Conservation (phyloP, 1,284 basidiomycete species). For the Leccinum huronense region DNA sequence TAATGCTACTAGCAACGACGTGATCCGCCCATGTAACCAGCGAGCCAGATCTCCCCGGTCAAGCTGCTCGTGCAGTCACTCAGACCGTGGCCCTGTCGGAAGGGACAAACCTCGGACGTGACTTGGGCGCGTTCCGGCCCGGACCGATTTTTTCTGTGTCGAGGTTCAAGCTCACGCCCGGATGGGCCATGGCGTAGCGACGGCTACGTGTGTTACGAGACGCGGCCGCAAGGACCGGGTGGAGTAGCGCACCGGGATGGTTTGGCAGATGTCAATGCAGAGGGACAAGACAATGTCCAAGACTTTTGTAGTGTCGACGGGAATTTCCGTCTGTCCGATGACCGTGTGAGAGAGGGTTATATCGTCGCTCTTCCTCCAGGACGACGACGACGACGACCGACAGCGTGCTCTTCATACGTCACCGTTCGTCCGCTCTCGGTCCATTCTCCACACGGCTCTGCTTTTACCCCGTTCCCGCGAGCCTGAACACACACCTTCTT, state of each 20-base stretch:
- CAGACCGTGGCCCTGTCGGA: background rate
- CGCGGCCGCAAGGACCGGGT: background rate
- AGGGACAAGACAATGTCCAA: constrained; percentile 9
- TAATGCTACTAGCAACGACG: background rate
- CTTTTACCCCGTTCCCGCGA: constrained; percentile 11
- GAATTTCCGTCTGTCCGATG: constrained; percentile 21
- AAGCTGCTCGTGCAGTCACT: background rate
- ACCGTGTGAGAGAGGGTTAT: constrained; percentile 19
- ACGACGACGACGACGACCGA: background rate
- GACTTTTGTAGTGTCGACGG: background rate
- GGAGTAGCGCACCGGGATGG: background rate
- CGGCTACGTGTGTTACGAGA: background rate
- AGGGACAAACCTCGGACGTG: background rate
- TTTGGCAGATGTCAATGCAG: background rate
- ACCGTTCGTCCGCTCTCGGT: background rate
- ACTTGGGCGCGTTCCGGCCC: background rate
- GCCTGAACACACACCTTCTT: background rate
- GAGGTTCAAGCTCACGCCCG: background rate
- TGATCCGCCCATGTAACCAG: constrained; percentile 8
- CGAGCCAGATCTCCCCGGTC: background rate
- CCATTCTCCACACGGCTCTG: background rate
- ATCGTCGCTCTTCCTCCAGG: background rate
- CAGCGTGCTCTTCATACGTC: background rate
- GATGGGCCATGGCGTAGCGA: too few species aligned
- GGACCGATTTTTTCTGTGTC: background rate